Evolutionary conservation across 2,329 filamentous ascomycete species (phyloP).

Genomic region (Plenodomus lindquistii): DNA sequence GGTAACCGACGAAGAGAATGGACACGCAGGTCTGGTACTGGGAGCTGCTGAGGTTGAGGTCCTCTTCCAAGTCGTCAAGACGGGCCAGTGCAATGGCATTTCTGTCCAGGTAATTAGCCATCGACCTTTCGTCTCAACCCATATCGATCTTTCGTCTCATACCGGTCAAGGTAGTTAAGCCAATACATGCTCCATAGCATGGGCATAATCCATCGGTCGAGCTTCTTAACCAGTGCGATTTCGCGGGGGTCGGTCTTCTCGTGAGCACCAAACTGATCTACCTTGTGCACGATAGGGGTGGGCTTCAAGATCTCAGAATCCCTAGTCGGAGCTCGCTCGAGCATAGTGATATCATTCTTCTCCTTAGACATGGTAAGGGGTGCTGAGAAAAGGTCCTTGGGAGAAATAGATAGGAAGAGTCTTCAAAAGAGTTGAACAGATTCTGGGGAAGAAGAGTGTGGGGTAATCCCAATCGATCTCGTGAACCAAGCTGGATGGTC

Average conservation of each 20-base stretch:
- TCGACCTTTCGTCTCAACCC: no score
- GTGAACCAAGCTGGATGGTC: constrained; percentile 26
- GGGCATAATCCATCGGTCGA: constrained; percentile 35
- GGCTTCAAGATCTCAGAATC: constrained; percentile 28
- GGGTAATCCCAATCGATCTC: constrained; percentile 19
- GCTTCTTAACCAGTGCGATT: constrained; percentile 39
- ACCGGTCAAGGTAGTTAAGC: no score
- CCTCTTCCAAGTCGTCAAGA: constrained; percentile 63
- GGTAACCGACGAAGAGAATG: constrained; percentile 41
- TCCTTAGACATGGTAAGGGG: constrained; percentile 23
- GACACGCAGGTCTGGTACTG: constrained; percentile 31
- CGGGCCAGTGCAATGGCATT: constrained; percentile 68
- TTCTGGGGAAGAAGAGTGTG: constrained; percentile 6
- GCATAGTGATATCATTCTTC: constrained; percentile 31
- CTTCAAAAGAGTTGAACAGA: not conserved
- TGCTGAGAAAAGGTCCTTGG: not conserved
- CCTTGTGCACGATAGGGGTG: constrained; percentile 26
- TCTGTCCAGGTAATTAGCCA: constrained; percentile 51
- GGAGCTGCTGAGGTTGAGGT: constrained; percentile 48
- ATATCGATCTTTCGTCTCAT: no score
- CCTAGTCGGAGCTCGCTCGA: constrained; percentile 30
- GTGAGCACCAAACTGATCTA: constrained; percentile 40
- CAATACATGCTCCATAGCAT: constrained; percentile 32
- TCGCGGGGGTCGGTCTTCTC: constrained; percentile 42
- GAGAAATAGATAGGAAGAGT: not conserved